Conservation (phyloP, 1,139 yeast genomes). For the Martiniozyma asiatica region DNA sequence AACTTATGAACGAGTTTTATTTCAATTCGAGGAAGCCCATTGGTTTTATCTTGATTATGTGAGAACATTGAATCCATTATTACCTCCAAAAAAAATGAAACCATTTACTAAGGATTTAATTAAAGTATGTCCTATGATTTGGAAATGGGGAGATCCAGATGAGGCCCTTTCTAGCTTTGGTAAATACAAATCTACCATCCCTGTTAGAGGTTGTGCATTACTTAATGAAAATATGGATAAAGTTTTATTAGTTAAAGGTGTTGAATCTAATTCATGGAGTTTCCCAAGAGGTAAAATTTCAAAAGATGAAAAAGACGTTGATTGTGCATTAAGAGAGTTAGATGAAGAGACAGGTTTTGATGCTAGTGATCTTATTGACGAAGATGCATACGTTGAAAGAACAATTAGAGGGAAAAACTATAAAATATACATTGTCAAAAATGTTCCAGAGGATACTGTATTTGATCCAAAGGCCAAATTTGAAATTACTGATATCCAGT, state of each 20-base stretch:
- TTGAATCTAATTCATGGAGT: slow-evolving; percentile 79
- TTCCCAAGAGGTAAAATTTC: slow-evolving; percentile 96
- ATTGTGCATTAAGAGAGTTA: slow-evolving; percentile 90
- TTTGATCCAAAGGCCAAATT: slow-evolving; percentile 78
- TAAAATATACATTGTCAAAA: slow-evolving; percentile 66
- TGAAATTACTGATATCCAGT: slow-evolving; percentile 65
- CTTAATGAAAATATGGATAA: slow-evolving; percentile 63
- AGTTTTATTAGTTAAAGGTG: slow-evolving; percentile 73
- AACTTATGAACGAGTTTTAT: slow-evolving; percentile 75
- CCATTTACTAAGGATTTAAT: slow-evolving; percentile 64
- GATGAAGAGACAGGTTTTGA: slow-evolving; percentile 95
- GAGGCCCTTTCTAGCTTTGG: slow-evolving; percentile 70
- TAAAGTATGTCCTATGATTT: slow-evolving; percentile 70
- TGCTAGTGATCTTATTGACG: slow-evolving; percentile 52
- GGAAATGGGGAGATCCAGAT: slow-evolving; percentile 76
- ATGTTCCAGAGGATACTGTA: slow-evolving; percentile 63
- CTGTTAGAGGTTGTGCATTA: slow-evolving; percentile 93
- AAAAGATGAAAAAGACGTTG: slow-evolving; percentile 81
- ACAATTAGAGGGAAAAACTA: slow-evolving; percentile 77
- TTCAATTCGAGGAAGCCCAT: slow-evolving; percentile 96
- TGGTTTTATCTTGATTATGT: slow-evolving; percentile 93
- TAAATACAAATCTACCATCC: slow-evolving; percentile 78
- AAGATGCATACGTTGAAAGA: slow-evolving; percentile 68
- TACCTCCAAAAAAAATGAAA: slow-evolving; percentile 74
- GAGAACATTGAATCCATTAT: slow-evolving; percentile 56